These are phyloP conservation scores for Quercus bicolor DNA, from an alignment of 306 rosid species.

Conservation along the genomic window DNA sequence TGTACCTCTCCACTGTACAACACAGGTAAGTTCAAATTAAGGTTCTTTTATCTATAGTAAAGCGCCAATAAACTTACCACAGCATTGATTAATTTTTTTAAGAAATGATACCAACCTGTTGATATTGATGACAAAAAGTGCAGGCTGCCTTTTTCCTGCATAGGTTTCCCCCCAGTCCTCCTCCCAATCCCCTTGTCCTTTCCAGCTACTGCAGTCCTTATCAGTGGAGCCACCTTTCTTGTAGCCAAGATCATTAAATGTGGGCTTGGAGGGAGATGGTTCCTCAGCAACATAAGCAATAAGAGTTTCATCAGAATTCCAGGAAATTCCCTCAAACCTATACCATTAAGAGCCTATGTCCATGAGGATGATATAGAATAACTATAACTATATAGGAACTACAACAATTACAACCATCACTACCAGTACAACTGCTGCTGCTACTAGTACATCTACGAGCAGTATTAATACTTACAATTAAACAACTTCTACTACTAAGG, in stretches of 20 bases:
- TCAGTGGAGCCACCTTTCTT: slow-evolving; percentile 46
- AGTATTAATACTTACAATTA: background rate
- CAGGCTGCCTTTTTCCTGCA: slow-evolving; percentile 75
- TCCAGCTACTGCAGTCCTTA: slow-evolving; percentile 61
- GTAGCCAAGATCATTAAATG: slow-evolving; percentile 50
- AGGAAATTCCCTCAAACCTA: slow-evolving; percentile 90
- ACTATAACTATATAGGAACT: background rate
- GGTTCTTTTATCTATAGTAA: background rate
- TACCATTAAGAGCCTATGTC: slow-evolving; percentile 12
- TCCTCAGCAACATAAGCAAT: slow-evolving; percentile 86
- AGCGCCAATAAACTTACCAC: slow-evolving; percentile 11
- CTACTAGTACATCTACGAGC: no score
- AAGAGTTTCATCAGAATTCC: slow-evolving; percentile 66
- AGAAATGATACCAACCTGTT: slow-evolving; percentile 41
- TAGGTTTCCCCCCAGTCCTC: slow-evolving; percentile 93
- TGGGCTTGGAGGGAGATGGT: slow-evolving; percentile 62
- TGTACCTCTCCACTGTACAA: slow-evolving; percentile 61
- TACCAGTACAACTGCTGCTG: no score
- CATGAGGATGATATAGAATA: background rate
- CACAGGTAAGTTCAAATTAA: slow-evolving; percentile 14
- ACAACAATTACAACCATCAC: no score
- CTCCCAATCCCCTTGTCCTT: slow-evolving; percentile 78
- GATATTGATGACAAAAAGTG: slow-evolving; percentile 59
- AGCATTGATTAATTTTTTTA: background rate
- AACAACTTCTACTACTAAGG: slow-evolving; percentile 12